Base-by-base conservation (phyloP, 768 basidiomycete species). In the Tylopilus cervinicoccineus region DNA sequence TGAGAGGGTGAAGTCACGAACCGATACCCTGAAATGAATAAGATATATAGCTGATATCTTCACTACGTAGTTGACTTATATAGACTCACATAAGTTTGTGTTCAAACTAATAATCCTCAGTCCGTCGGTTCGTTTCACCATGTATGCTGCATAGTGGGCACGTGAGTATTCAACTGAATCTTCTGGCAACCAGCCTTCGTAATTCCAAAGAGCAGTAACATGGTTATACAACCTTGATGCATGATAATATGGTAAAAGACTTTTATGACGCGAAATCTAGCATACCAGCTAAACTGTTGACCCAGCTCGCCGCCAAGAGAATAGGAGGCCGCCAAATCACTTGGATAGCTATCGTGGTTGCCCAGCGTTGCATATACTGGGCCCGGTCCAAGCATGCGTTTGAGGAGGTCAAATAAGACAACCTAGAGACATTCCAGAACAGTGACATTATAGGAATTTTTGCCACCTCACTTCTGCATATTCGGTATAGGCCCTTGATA, bases 281-380 rank as follows among this genome's bases (percentile, higher is more conserved):
- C 70, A 19, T 56, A 83, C 83, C 84, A 87, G 66, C 77, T 79
- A 61, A 81, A 87, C 62, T 87, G 82, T 5, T 75, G 55, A 1
- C 76, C 79, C 12, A 86, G 68, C 4, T 59, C 52, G 5, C 76
- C 80, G 24, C 76, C 79, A 2, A 88, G 65, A 6, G 79, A 70
- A 55, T 79, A 74, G 24, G 81, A 77, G 1, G 84, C 77, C 53
- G 84, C 84, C 56, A 82, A 74, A 3, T 65, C 83, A 74, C 59
- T 36, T 5, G 48, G 81, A 62, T 82, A 86, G 34, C 74, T 81
- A 60, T 90, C 87, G 56, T 90, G 87, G 61, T 90, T 90, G 9
- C 87, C 87, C 9, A 89, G 69, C 0, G 83, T 78, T 24, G 83
- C 80, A 54, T 88, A 90, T 3, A 88, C 76, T n/a, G 87, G 85